Base-by-base conservation (phyloP, 805 yeast species). In the Vanderwaltozyma verrucispora region DNA sequence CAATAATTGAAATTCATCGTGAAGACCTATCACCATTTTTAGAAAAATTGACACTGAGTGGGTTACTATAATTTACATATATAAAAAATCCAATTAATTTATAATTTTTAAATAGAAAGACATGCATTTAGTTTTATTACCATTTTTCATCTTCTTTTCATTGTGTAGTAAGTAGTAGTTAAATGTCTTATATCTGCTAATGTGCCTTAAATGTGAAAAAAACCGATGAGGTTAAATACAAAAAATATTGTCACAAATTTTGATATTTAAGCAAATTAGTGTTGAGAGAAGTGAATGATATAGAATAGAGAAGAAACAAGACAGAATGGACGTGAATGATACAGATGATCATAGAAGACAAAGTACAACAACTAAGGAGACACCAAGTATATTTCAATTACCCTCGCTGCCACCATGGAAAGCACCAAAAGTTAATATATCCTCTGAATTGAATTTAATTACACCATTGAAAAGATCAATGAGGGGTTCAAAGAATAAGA, bases 11-110 rank as follows among this genome's bases (percentile, higher is more conserved):
- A 62, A 78, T 92, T 30, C 64, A 85, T 42, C 80, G 78, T 52
- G 95, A 88, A 34, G 98, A 92, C 56, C 64, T 92, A 44, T 68
- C 86, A 4, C 84, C 95, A 35, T 92, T 92, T 53, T 62, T 92
- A 43, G 97, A 92, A 55, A 75, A 76, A 41, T 64, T 89, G 43
- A 84, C 95, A 10, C 56, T 81, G 34, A 80, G 87, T 63, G 88
- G 88, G 2, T 55, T 74, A 33, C 60, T 72, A n/a, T 66, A 41
- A 21, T 21, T n/a, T n/a, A n/a, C n/a, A n/a, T n/a, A n/a, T n/a
- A n/a, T n/a, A n/a, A n/a, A n/a, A n/a, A n/a, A n/a, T n/a, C n/a
- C n/a, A n/a, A n/a, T n/a, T n/a, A n/a, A n/a, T n/a, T n/a, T n/a
- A n/a, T n/a, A n/a, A n/a, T n/a, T n/a, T n/a, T n/a, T n/a, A n/a